phyloP scores from a whole-genome alignment of 495 filamentous ascomycete species.

The Tuber borchii region DNA sequence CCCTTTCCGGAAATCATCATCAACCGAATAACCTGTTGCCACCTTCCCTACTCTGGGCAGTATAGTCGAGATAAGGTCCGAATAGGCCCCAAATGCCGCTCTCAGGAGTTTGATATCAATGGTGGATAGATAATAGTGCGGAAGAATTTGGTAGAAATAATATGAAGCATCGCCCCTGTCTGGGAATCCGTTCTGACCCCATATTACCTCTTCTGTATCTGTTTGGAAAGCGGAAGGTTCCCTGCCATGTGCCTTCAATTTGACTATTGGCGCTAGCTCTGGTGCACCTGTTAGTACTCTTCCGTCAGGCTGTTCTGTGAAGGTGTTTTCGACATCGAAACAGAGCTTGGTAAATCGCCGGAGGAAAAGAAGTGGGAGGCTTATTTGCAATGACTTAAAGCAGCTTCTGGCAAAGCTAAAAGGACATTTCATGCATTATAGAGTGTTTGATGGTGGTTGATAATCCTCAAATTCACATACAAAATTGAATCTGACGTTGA shows the following conservation, averaged over 20 bases:
- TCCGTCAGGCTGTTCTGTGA: conserved; percentile 13
- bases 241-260: conserved; percentile 34
- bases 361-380: too few relatives aligned
- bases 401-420: too few relatives aligned
- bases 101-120: conserved; percentile 94
- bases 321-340: conserved; percentile 13
- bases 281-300: neutral
- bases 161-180: conserved; percentile 49
- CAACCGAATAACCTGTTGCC: conserved; percentile 81
- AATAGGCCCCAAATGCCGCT: conserved; percentile 77
- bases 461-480: too few relatives aligned
- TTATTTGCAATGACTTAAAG: too few relatives aligned
- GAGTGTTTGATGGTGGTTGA: too few relatives aligned
- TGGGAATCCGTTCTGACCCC: neutral
- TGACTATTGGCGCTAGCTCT: conserved; percentile 22
- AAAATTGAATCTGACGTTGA: too few relatives aligned
- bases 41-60: conserved; percentile 87
- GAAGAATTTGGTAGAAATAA: conserved; percentile 83
- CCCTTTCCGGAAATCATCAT: conserved; percentile 78
- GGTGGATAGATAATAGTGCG: conserved; percentile 87
- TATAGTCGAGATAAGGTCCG: conserved; percentile 77
- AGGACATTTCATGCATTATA: too few relatives aligned
- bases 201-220: conserved; percentile 19
- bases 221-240: conserved; percentile 46
- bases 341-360: conserved; percentile 23